Conservation (phyloP, 306 rosid species). For the Lathyrus aphaca region DNA sequence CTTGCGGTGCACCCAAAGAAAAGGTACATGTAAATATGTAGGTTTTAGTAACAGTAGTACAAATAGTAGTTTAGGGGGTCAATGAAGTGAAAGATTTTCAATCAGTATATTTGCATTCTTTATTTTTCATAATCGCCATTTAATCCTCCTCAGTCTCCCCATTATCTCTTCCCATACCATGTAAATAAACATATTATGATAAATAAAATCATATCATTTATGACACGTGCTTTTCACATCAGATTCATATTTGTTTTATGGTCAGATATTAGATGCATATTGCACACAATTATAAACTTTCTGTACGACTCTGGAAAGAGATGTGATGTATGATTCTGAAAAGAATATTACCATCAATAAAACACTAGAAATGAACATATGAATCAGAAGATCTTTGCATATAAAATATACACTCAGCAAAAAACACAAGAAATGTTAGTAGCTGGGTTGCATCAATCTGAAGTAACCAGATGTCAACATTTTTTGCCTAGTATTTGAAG, state of each 20-base stretch:
- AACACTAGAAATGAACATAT: slow-evolving; percentile 30
- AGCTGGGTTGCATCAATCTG: slow-evolving; percentile 33
- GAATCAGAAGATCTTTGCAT: slow-evolving; percentile 24
- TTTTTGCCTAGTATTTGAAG: slow-evolving; percentile 35
- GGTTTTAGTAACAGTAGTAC: neutral
- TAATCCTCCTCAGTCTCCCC: slow-evolving; percentile 15
- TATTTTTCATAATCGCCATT: slow-evolving; percentile 23
- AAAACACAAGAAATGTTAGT: slow-evolving; percentile 31
- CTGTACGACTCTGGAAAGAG: neutral
- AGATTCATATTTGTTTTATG: slow-evolving; percentile 16
- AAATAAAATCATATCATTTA: slow-evolving; percentile 21
- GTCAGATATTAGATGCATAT: neutral
- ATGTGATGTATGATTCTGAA: slow-evolving; percentile 10
- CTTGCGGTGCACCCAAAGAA: neutral
- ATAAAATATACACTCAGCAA: neutral
- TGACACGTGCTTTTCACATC: slow-evolving; percentile 2
- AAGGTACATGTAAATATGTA: slow-evolving; percentile 17
- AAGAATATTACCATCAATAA: slow-evolving; percentile 17
- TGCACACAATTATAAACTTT: slow-evolving; percentile 5
- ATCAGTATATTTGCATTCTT: slow-evolving; percentile 12
- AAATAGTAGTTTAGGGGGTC: slow-evolving; percentile 14
- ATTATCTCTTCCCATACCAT: slow-evolving; percentile 23
- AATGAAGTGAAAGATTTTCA: neutral
- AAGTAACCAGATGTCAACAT: slow-evolving; percentile 25
- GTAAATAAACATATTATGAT: slow-evolving; percentile 1